Conservation (phyloP, 192 early-diverging fungal species). For the Gonapodya sp. region DNA sequence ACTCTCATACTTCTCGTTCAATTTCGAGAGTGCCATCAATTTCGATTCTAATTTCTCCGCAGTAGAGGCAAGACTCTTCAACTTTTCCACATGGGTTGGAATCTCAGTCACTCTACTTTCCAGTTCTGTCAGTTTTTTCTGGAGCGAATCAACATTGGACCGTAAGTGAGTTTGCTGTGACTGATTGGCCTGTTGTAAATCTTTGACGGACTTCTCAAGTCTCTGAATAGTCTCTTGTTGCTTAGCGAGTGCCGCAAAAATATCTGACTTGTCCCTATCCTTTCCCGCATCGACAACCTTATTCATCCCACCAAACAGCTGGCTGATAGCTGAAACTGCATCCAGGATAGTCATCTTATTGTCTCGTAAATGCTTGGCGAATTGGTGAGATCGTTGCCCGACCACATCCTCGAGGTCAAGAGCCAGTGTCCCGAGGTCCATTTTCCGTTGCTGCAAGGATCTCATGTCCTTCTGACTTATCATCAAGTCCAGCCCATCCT, state of each 20-base stretch:
- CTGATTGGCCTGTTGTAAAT: background rate
- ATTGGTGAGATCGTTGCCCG: background rate
- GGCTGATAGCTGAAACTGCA: background rate
- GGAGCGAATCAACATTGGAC: background rate
- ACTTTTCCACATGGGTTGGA: background rate
- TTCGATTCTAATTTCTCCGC: too few species aligned
- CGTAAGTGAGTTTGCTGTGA: background rate
- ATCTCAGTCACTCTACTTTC: background rate
- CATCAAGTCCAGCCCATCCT: background rate
- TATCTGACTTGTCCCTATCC: background rate
- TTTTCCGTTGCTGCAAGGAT: background rate
- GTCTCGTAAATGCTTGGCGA: background rate
- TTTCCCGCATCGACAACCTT: background rate
- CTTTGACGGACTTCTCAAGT: background rate
- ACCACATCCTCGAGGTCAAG: background rate
- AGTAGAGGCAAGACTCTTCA: background rate
- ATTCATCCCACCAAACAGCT: background rate
- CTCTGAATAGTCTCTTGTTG: background rate
- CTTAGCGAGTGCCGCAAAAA: background rate
- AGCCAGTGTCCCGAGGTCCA: background rate
- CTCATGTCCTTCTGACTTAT: background rate
- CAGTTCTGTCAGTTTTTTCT: background rate
- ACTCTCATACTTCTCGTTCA: background rate
- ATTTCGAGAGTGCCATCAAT: background rate
- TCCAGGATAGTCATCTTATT: background rate